Percentiles rank a stretch among this genome's conserved stretches.
These are phyloP conservation scores for Phytophthora pini DNA, from an alignment of 352 stramenopile genomes.

Conservation along the genomic window DNA sequence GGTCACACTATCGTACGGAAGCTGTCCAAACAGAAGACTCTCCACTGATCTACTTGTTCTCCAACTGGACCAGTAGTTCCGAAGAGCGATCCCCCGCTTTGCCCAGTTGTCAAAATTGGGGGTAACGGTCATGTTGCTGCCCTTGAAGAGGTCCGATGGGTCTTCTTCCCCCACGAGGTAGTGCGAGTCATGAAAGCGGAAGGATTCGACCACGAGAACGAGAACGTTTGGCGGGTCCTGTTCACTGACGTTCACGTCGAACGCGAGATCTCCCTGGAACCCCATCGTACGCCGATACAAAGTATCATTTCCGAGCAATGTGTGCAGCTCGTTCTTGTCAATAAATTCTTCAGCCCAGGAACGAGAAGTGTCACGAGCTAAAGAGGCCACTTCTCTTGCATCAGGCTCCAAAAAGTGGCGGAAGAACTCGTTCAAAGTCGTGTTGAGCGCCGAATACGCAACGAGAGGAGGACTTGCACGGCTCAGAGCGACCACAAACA, in stretches of 20 bases:
- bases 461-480: constrained; percentile 23
- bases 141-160: constrained; percentile 37
- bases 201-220: constrained; percentile 53
- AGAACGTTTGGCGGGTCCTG: constrained; percentile 52
- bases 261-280: constrained; percentile 14
- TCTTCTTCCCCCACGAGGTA: constrained; percentile 51
- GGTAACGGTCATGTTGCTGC: constrained; percentile 31
- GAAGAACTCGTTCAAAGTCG: constrained; percentile 46
- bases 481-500: constrained; percentile 14
- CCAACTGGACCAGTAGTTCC: constrained; percentile 63
- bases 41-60: constrained; percentile 58
- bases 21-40: constrained; percentile 53
- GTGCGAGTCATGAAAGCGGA: constrained; percentile 52
- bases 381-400: neutral
- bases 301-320: constrained; percentile 10
- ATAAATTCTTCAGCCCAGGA: constrained; percentile 7
- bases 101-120: constrained; percentile 56
- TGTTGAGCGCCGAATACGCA: constrained; percentile 40
- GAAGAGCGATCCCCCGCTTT: constrained; percentile 49
- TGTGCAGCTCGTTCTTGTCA: constrained; percentile 14
- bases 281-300: constrained; percentile 11
- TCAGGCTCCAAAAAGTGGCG: constrained; percentile 8
- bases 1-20: constrained; percentile 45
- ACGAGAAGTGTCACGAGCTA: neutral
- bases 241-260: constrained; percentile 42